phyloP scores from a whole-genome alignment of 345 rosid genomes.

The Gossypium ekmanianum region DNA sequence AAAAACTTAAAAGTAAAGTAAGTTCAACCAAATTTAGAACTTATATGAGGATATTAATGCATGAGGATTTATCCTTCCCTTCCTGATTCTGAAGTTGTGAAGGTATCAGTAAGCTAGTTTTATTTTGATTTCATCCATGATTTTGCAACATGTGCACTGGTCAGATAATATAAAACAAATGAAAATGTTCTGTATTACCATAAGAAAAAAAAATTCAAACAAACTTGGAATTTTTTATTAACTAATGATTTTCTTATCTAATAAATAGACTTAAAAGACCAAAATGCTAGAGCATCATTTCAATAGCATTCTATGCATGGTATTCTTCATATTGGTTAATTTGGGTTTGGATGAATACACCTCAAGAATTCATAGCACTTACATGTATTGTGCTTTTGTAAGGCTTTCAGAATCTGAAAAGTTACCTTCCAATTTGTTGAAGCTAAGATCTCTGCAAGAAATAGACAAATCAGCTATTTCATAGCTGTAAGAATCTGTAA shows the following conservation, averaged over 20 bases:
- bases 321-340: not conserved
- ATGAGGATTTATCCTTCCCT: not conserved
- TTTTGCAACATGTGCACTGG: not conserved
- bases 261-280: no score
- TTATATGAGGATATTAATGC: not conserved
- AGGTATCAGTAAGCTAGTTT: not conserved
- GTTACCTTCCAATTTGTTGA: constrained; percentile 44
- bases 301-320: not conserved
- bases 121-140: not conserved
- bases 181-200: not conserved
- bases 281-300: not conserved
- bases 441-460: constrained; percentile 49
- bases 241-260: not conserved
- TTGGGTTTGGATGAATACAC: not conserved
- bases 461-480: not conserved
- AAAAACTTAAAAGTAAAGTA: not conserved
- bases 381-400: constrained; percentile 29
- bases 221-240: not conserved
- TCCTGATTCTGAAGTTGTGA: not conserved
- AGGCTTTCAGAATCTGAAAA: constrained; percentile 27
- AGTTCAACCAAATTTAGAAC: not conserved
- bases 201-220: not conserved
- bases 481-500: not conserved
- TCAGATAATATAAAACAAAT: not conserved
- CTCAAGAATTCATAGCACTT: constrained; percentile 18